Evolutionary conservation across 2,329 filamentous ascomycete genomes (phyloP), one percentile per base, ranked within the genome.

Genomic region (Chalaropsis thielavioides): DNA sequence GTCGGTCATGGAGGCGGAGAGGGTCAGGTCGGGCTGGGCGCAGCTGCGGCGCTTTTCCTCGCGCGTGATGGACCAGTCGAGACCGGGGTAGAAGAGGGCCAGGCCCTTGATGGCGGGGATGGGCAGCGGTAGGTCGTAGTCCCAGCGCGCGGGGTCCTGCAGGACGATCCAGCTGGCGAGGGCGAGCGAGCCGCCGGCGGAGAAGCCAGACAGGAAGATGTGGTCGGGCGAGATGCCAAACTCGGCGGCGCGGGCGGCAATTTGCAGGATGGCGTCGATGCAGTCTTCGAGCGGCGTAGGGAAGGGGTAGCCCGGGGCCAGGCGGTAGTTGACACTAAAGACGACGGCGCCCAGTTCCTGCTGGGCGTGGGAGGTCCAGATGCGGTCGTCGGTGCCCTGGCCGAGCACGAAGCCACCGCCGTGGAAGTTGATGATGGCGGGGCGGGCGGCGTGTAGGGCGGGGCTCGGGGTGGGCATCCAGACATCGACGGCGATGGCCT

Each of bases 371-470:
- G 79, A 76, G 5, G 80, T 82, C 77, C 84, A 87, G 51, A 83
- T 78, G 15, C 82, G 80, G 70, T 87, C 85, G 71, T 87, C 82
- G 3, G 81, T 84, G 2, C 80, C 83, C 59, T 78, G 78, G 13
- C 85, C 85, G 40, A 87, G 73, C 6, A 84, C 82, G 74, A 86
- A 87, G 4, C 85, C 85, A 24, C 85, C 85, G 31, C 85, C 85
- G 70, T 88, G 85, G 70, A 85, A 85, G 71, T 86, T 85, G 69
- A 88, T 77, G 35, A 88, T 77, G 19, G 81, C 81, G 0, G 84
- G 71, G 17, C 72, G 73, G 46, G 38, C 64, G 49, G 43, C 61
- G 54, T 15, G 59, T 31, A 27, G 44, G 43, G 62, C 62, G 19
- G 46, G 46, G 11, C 31, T 13, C 19, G 41, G 4, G 8, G 24